Evolutionary conservation across 2,329 filamentous ascomycete species (phyloP), one percentile per base, ranked within the genome.

Genomic region (Sporothrix pseudoabietina): DNA sequence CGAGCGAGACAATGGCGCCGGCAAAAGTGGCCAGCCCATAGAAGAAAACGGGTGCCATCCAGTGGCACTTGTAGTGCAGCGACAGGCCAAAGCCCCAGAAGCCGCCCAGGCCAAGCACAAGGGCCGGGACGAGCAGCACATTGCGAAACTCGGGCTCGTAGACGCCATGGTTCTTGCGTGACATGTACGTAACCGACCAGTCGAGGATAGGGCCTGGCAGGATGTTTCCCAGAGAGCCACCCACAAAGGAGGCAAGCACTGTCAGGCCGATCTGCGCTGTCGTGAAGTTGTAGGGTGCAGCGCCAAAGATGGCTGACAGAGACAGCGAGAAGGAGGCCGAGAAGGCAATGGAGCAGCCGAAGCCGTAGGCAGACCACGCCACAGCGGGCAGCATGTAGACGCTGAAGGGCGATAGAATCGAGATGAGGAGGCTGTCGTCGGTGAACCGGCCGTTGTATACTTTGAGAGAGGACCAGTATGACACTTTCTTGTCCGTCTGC

Each of bases 61-160:
- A 79, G 10, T 75, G 76, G 69, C 75, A 76, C 32, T 75, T 69
- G 30, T 69, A 69, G 32, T 76, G 63, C 3, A 78, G 74, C 3
- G 71, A 63, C 19, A 61, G 59, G 35, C 83, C 82, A 73, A 82
- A 84, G 4, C 80, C 78, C 73, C 81, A 81, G 66, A 84, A 80
- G 19, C 81, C 81, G 14, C 77, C 71, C 0, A 81, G 78, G 16
- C 81, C 80, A 4, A 79, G 78, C 0, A 79, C 61, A 2, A 83
- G 75, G 0, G 79, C 77, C 12, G 80, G 79, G 3, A 82, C 76
- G 47, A 80, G 78, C 39, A 81, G 79, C 1, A 84, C 78, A 12
- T 85, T 77, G 14, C 84, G 79, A 12, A 78, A 82, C 76, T 86
- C 84, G 2, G 84, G 84, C 77, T 84, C 80, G 74, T 84, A 85